Conservation (phyloP, 129 eudicot genomes). For the Helianthus annuus region HanXRQr2.0-SUNRISE NC_035437.2:8245274-8245773, state of each 20-base stretch:
- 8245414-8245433: background rate
- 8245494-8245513: background rate
- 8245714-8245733: constrained; percentile 97
- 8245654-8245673: constrained; percentile 85
- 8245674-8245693: constrained; percentile 75
- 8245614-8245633: constrained; percentile 94
- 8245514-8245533: constrained; percentile 83
- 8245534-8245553: constrained; percentile 61
- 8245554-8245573: constrained; percentile 73
- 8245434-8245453: background rate
- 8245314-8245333: too few relatives aligned
- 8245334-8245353: too few relatives aligned
- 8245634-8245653: constrained; percentile 62
- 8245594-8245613: constrained; percentile 98
- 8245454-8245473: background rate
- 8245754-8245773: constrained; percentile 56
- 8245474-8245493: background rate
- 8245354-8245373: too few relatives aligned
- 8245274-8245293: too few relatives aligned
- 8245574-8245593: constrained; percentile 88
- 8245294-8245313: too few relatives aligned
- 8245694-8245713: constrained; percentile 49
- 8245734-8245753: constrained; percentile 81
- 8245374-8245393: background rate
- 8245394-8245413: background rate